A percentile compares a stretch with the other conserved stretches of the same genome.
Conservation (phyloP, 345 rosid genomes). For the Arabidopsis suecica region DNA sequence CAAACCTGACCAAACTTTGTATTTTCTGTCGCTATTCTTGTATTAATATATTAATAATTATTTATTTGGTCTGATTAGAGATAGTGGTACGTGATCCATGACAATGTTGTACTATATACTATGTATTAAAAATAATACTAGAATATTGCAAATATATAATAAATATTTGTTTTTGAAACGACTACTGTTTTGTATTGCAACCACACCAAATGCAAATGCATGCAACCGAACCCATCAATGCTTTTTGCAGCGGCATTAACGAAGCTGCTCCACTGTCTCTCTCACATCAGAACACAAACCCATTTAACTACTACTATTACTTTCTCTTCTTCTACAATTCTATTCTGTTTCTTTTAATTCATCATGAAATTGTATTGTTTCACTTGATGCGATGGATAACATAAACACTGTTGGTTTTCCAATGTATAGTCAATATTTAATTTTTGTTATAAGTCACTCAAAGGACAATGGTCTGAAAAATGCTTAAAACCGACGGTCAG, state of each 20-base stretch:
- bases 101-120: slow-evolving; percentile 23
- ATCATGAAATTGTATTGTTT: background rate
- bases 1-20: slow-evolving; percentile 47
- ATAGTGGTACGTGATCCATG: slow-evolving; percentile 45
- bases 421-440: background rate
- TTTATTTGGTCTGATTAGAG: slow-evolving; percentile 18
- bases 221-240: slow-evolving; percentile 40
- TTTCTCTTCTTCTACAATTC: background rate
- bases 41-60: slow-evolving; percentile 14
- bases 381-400: slow-evolving; percentile 12
- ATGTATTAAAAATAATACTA: background rate
- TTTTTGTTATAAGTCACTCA: slow-evolving; percentile 12
- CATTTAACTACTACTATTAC: background rate
- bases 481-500: slow-evolving; percentile 24
- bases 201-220: slow-evolving; percentile 34
- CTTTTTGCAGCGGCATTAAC: slow-evolving; percentile 39
- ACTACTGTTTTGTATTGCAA: slow-evolving; percentile 26
- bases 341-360: background rate
- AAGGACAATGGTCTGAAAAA: slow-evolving; percentile 1
- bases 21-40: slow-evolving; percentile 24
- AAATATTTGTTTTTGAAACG: background rate
- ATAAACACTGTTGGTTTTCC: slow-evolving; percentile 23
- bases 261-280: slow-evolving; percentile 32
- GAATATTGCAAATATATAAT: background rate
- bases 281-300: background rate